Evolutionary conservation across 2,329 filamentous ascomycete genomes (phyloP).

Genomic region (Verticillium longisporum): DNA sequence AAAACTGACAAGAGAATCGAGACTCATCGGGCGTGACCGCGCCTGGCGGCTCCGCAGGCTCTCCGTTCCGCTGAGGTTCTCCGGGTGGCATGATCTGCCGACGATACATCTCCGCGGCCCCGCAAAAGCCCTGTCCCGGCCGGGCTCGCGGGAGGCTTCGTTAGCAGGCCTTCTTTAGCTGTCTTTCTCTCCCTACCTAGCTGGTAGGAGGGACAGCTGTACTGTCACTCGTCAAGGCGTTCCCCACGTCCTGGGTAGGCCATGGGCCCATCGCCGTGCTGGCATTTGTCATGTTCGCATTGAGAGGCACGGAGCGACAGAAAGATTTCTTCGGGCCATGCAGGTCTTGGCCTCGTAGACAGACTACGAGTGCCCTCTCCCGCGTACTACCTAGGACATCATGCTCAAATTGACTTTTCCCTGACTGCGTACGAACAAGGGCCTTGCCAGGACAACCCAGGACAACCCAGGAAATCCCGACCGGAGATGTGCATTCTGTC

Average conservation of each 20-base stretch:
- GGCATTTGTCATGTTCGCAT: not conserved
- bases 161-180: not conserved
- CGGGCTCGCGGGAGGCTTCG: not conserved
- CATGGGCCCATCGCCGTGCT: not conserved
- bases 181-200: too few species aligned
- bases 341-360: too few species aligned
- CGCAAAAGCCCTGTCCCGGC: not conserved
- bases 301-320: too few species aligned
- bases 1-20: not conserved
- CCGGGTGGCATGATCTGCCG: conserved; percentile 2
- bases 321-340: too few species aligned
- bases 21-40: not conserved
- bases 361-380: too few species aligned
- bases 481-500: not conserved
- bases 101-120: conserved; percentile 2
- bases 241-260: too few species aligned
- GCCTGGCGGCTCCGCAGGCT: not conserved
- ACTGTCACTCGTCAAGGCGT: too few species aligned
- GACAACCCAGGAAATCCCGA: not conserved
- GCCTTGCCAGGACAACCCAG: not conserved
- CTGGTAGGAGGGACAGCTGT: too few species aligned
- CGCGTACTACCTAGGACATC: too few species aligned
- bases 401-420: too few species aligned
- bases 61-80: not conserved
- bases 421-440: too few species aligned